A percentile compares a stretch with the other conserved stretches of the same genome.
Conservation (phyloP, 148 eudicot species). For the Tetragonia tetragonoides region DNA sequence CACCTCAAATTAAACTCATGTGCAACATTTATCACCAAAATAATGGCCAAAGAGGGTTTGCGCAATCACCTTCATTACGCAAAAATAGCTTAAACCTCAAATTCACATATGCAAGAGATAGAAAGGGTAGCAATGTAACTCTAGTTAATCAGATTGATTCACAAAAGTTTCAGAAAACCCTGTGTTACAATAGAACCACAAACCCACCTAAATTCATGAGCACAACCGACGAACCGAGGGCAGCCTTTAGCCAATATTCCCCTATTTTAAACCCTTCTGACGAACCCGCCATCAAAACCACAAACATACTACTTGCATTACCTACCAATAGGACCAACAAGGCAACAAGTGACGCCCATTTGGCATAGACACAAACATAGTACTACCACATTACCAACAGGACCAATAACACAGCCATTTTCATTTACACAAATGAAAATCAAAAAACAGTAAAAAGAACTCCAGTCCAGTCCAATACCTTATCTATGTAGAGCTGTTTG, state of each 20-base stretch:
- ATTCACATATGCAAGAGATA: background rate
- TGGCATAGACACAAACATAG: no score
- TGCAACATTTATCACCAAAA: background rate
- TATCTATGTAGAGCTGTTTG: slow-evolving; percentile 75
- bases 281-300: no score
- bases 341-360: no score
- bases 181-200: no score
- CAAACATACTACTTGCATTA: no score
- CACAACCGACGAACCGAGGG: no score
- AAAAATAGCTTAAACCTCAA: background rate
- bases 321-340: no score
- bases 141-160: background rate
- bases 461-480: slow-evolving; percentile 35
- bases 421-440: background rate
- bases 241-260: no score
- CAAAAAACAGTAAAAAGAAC: background rate
- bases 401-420: background rate
- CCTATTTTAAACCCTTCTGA: no score
- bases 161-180: no score
- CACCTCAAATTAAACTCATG: no score
- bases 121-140: background rate
- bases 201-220: no score
- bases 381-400: background rate
- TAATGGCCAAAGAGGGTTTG: background rate
- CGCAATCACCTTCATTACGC: background rate